Conservation (phyloP, 371 early-diverging fungal genomes). For the Saksenaea oblongispora region DNA sequence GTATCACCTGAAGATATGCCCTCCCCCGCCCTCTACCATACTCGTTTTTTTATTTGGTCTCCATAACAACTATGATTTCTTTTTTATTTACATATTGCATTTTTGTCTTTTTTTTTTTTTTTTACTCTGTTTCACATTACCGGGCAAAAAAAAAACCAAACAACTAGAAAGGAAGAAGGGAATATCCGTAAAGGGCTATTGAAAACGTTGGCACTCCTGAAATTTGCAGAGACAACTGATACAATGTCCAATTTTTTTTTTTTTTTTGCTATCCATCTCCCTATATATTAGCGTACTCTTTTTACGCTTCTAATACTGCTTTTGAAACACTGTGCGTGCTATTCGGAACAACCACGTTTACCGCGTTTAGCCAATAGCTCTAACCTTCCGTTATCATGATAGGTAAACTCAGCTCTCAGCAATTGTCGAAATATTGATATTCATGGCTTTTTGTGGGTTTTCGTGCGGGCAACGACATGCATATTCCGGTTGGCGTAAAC, state of each 20-base stretch:
- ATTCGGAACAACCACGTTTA: too few relatives aligned
- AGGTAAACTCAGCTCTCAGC: too few relatives aligned
- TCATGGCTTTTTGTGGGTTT: too few relatives aligned
- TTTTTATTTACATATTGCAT: not conserved
- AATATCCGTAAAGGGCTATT: conserved; percentile 5
- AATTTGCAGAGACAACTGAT: not conserved
- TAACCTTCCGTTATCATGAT: too few relatives aligned
- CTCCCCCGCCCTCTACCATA: not conserved
- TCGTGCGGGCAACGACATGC: too few relatives aligned
- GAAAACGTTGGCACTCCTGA: conserved; percentile 4
- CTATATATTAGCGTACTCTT: too few relatives aligned
- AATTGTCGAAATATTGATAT: too few relatives aligned
- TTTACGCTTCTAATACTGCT: too few relatives aligned
- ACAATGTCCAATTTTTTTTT: not conserved
- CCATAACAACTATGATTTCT: not conserved
- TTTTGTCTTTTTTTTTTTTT: too few relatives aligned
- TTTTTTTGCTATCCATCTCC: conserved; percentile 4
- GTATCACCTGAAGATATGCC: not conserved
- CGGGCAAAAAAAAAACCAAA: not conserved
- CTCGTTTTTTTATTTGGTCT: not conserved
- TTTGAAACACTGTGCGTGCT: too few relatives aligned
- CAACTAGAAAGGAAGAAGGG: not conserved
- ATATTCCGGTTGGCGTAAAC: too few relatives aligned
- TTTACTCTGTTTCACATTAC: not conserved
- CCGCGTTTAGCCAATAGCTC: too few relatives aligned